Evolutionary conservation across 2,329 filamentous ascomycete species (phyloP).

Genomic region (Paraphoma chrysanthemicola): DNA sequence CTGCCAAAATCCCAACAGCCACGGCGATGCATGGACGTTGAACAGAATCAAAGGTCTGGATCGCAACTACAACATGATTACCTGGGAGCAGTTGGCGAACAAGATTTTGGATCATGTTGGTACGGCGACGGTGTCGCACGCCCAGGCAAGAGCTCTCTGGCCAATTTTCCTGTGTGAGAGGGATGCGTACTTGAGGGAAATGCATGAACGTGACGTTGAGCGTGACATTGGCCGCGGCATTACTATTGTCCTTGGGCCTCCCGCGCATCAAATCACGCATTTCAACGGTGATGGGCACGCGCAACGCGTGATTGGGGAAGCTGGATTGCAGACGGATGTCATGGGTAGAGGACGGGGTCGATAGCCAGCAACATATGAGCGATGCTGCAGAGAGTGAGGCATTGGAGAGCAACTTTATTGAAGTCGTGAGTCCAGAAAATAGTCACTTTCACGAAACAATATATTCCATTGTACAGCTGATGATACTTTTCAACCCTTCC

Average conservation of each 20-base stretch:
- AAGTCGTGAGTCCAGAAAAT: too few relatives aligned
- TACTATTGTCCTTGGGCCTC: neutral
- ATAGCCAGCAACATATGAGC: too few relatives aligned
- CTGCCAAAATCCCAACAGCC: neutral
- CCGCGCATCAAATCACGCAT: neutral
- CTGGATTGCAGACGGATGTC: neutral
- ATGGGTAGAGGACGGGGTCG: too few relatives aligned
- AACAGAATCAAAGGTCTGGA: neutral
- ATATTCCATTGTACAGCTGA: too few relatives aligned
- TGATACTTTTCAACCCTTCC: too few relatives aligned
- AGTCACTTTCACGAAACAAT: too few relatives aligned
- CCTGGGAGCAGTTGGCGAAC: neutral
- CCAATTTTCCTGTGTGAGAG: too few relatives aligned
- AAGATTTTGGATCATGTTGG: neutral
- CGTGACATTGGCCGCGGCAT: neutral
- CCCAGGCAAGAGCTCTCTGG: too few relatives aligned
- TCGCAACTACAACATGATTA: neutral
- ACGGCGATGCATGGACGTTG: neutral
- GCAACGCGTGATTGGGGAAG: neutral
- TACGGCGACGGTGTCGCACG: neutral
- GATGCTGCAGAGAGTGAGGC: too few relatives aligned
- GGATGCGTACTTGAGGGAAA: neutral
- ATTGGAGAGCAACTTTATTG: too few relatives aligned
- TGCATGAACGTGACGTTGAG: too few relatives aligned
- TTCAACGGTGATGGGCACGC: neutral